phyloP scores from a whole-genome alignment of 495 filamentous ascomycete species.

The Penicilliopsis zonata region DNA sequence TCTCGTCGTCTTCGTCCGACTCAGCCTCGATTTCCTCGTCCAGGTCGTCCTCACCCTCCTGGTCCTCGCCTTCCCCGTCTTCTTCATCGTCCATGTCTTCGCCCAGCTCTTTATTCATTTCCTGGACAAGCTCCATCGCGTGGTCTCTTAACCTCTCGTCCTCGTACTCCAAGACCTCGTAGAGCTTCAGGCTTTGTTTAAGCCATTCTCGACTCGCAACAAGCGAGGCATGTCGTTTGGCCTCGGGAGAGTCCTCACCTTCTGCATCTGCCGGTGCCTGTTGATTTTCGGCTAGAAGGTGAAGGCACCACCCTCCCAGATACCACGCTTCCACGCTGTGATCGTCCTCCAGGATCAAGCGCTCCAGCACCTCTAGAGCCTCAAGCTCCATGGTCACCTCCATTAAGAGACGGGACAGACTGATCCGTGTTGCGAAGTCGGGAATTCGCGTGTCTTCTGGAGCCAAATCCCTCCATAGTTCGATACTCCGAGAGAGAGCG shows the following conservation, averaged over 20 bases:
- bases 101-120: slow-evolving; percentile 42
- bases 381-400: slow-evolving; percentile 77
- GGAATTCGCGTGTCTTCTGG: slow-evolving; percentile 56
- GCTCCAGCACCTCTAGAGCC: slow-evolving; percentile 74
- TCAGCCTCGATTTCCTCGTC: slow-evolving; percentile 22
- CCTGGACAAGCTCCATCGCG: slow-evolving; percentile 44
- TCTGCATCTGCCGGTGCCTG: slow-evolving; percentile 28
- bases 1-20: slow-evolving; percentile 38
- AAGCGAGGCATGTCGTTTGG: slow-evolving; percentile 25
- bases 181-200: slow-evolving; percentile 36
- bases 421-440: slow-evolving; percentile 72
- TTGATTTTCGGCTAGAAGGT: slow-evolving; percentile 61
- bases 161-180: slow-evolving; percentile 34
- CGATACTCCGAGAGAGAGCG: slow-evolving; percentile 64
- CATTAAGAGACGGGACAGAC: slow-evolving; percentile 73
- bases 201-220: slow-evolving; percentile 42
- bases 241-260: slow-evolving; percentile 19
- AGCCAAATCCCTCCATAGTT: slow-evolving; percentile 64
- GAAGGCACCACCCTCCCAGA: slow-evolving; percentile 83
- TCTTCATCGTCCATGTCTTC: slow-evolving; percentile 39
- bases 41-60: slow-evolving; percentile 27
- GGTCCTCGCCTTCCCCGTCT: slow-evolving; percentile 35
- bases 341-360: slow-evolving; percentile 79
- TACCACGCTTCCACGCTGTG: slow-evolving; percentile 94
- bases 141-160: slow-evolving; percentile 41